Evolutionary conservation across 345 rosid genomes (phyloP), one percentile per base, ranked within the genome.

Genomic region (Aethionema arabicum): DNA sequence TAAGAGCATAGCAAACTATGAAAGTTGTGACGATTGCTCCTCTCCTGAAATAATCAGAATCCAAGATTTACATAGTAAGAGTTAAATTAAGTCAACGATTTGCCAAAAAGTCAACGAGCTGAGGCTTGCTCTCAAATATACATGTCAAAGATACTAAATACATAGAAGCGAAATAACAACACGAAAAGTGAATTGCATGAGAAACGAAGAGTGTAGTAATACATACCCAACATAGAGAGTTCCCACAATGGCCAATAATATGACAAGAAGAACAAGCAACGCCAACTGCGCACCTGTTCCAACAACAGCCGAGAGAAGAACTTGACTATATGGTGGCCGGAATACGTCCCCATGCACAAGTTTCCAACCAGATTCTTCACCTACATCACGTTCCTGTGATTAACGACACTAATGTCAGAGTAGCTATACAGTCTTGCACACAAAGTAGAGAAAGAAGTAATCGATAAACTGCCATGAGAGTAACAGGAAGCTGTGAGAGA

Each of bases 1-100:
- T 95, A 72, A 95, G 82, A 56, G 99, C 99, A 61, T 95, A 95
- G 65, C 96, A 95, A 27, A 90, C 85, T 47, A 95, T 90, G 77
- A 88, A 95, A 56, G 99, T 90, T 27, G 99, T 95, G 66, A 88
- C 96, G 72, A 95, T 95, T 37, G 99, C 97, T 76, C 99, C 99
- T 82, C 99, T 88, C 97, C 99, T 95, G 83, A 38, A 68, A 58
- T 44, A 72, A 38, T 37, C 35, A 45, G 45, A 58, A 36, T 38
- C 50, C 11, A 7, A 42, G 3, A 50, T 57, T 21, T 21, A 21
- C 1, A 21, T 21, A 21, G 27, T 1, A 21, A 21, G 35, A 64
- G 61, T 5, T 57, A 11, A 31, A 44, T 58, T 58, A 51, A 65
- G 13, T 38, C 13, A 35, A 37, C 11, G 53, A 44, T n/a, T n/a